Conservation (phyloP, 495 filamentous ascomycete species). For the Trypethelium eluteriae region DNA sequence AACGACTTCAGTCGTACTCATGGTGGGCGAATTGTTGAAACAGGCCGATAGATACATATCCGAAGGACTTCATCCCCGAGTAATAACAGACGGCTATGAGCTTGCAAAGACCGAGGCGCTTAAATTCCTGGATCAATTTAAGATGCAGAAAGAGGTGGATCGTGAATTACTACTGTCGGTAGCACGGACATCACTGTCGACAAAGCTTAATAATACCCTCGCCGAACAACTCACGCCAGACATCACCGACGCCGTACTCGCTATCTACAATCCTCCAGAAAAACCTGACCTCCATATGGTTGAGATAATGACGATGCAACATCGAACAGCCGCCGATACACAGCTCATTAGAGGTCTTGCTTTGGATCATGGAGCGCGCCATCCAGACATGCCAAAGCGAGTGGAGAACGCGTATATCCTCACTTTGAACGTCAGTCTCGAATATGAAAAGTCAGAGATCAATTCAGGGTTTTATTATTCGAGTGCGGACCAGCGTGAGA, state of each 20-base stretch:
- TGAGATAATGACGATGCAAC: constrained; percentile 99
- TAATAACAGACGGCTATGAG: constrained; percentile 97
- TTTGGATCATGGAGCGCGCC: constrained; percentile 89
- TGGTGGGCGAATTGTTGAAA: constrained; percentile 95
- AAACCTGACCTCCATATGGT: constrained; percentile 99
- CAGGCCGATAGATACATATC: constrained; percentile 91
- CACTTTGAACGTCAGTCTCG: constrained; percentile 89
- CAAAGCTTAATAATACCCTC: constrained; percentile 80
- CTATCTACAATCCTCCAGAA: constrained; percentile 80
- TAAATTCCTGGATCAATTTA: constrained; percentile 95
- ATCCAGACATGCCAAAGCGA: constrained; percentile 96
- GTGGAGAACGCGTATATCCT: constrained; percentile 94
- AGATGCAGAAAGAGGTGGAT: constrained; percentile 77
- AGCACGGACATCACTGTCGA: constrained; percentile 87
- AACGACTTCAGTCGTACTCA: constrained; percentile 89
- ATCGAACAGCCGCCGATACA: constrained; percentile 90
- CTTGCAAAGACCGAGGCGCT: constrained; percentile 88
- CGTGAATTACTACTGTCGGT: constrained; percentile 90
- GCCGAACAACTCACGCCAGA: constrained; percentile 85
- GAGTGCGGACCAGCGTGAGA: constrained; percentile 89
- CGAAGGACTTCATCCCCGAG: constrained; percentile 88
- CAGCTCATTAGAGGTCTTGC: constrained; percentile 89
- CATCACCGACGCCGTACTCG: constrained; percentile 90
- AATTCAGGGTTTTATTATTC: constrained; percentile 99
- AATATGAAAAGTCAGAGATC: constrained; percentile 99